Evolutionary conservation across 2,329 filamentous ascomycete genomes (phyloP).

Genomic region (Ilyonectria robusta): DNA sequence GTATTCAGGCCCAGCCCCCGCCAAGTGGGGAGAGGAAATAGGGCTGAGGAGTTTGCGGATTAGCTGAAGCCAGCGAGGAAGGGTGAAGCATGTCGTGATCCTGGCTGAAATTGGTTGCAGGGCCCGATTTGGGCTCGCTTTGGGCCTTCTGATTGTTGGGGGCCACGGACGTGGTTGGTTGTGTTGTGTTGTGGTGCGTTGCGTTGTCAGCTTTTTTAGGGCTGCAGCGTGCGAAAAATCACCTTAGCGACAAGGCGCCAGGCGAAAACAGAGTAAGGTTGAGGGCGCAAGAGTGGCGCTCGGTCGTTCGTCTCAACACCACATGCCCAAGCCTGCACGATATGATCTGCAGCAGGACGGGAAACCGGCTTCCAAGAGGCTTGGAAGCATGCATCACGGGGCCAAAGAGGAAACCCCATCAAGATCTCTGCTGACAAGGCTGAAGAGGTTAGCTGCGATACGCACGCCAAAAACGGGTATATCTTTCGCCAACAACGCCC

Average conservation of each 20-base stretch:
- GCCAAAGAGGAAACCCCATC: not conserved
- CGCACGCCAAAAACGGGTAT: conserved; percentile 17
- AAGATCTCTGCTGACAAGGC: conserved; percentile 1
- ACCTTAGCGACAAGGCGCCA: too few relatives aligned
- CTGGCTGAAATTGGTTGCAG: not conserved
- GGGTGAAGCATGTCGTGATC: conserved; percentile 9
- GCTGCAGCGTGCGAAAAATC: not conserved
- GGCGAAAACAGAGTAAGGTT: not conserved
- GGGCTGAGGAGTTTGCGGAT: conserved; percentile 15
- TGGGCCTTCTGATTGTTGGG: not conserved
- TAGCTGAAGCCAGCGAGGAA: conserved; percentile 4
- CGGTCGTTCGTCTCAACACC: not conserved
- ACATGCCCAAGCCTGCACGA: not conserved
- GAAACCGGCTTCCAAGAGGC: conserved; percentile 3
- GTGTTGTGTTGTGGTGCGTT: not conserved
- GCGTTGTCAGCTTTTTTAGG: not conserved
- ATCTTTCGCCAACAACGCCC: conserved; percentile 9
- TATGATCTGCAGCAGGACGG: not conserved
- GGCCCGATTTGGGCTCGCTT: not conserved
- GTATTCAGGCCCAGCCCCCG: not conserved
- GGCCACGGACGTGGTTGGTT: conserved; percentile 1
- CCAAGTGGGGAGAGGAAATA: conserved; percentile 8
- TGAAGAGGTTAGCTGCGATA: not conserved
- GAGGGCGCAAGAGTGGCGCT: not conserved
- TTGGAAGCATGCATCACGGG: not conserved